These are phyloP conservation scores for Hanseniaspora opuntiae DNA, from an alignment of 805 yeast genomes.

Conservation along the genomic window DNA sequence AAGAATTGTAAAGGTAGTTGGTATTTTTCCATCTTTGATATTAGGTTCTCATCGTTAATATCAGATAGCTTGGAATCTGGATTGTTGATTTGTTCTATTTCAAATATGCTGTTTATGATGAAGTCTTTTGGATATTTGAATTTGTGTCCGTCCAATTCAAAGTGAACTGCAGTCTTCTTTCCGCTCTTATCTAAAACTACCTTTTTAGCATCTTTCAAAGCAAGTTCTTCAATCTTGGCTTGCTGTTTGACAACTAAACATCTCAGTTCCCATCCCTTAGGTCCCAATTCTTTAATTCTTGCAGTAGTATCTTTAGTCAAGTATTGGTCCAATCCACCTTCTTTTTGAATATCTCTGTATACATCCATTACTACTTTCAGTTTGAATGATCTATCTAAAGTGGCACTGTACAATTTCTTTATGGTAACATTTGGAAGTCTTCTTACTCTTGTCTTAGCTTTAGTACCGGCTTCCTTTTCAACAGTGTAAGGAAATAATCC, in stretches of 20 bases:
- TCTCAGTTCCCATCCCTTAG: slow-evolving; percentile 81
- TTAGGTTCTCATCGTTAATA: slow-evolving; percentile 2
- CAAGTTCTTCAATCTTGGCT: slow-evolving; percentile 21
- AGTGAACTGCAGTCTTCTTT: slow-evolving; percentile 18
- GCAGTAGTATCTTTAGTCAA: slow-evolving; percentile 76
- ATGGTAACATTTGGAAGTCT: slow-evolving; percentile 74
- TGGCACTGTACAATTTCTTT: slow-evolving; percentile 73
- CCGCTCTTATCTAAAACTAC: slow-evolving; percentile 24
- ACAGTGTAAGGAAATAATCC: slow-evolving; percentile 72
- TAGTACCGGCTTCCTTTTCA: slow-evolving; percentile 61
- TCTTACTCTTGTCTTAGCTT: slow-evolving; percentile 57
- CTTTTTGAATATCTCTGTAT: slow-evolving; percentile 72
- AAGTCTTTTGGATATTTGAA: slow-evolving; percentile 7
- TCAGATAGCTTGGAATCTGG: neutral
- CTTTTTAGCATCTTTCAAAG: slow-evolving; percentile 27
- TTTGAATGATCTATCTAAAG: slow-evolving; percentile 43
- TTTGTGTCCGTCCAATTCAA: slow-evolving; percentile 12
- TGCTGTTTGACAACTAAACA: slow-evolving; percentile 45
- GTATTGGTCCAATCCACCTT: slow-evolving; percentile 90
- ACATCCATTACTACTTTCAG: slow-evolving; percentile 66
- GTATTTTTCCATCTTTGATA: slow-evolving; percentile 3
- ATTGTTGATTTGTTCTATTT: slow-evolving; percentile 3
- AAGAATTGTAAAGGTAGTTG: slow-evolving; percentile 2
- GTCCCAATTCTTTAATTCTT: slow-evolving; percentile 82
- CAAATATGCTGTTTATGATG: slow-evolving; percentile 4